Evolutionary conservation across 1,139 yeast genomes (phyloP), one percentile per base, ranked within the genome.

Genomic region (Candida sp.): DNA sequence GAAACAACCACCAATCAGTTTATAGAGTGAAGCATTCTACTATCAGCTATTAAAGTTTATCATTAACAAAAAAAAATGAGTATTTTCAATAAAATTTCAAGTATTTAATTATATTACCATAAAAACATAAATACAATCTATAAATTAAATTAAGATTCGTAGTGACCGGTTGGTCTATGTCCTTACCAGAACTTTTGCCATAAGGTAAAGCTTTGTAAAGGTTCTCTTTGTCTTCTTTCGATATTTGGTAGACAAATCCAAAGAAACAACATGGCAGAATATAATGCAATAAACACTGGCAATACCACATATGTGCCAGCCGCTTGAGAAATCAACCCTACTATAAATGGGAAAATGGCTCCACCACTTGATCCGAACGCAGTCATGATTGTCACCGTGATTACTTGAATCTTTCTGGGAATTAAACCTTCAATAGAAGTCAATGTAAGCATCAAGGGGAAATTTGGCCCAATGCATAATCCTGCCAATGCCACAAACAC

Each of bases 331-430:
- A 77, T 60, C 46, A 79, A 60, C 33, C 85, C 85, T 25, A 77
- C 75, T 21, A 79, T 43, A 50, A 81, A 80, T 11, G 85, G 85
- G 49, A 79, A 70, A 3, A 79, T 52, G 3, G 84, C 83, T 1
- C 84, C 85, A 6, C 85, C 85, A 29, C 80, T 70, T 2, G 81
- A 73, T 1, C 85, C 85, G 58, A 79, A 78, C 0, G 84, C 84
- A 0, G 84, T 75, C 53, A 71, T 71, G 32, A 81, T 70, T 1
- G 84, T 79, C 43, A 80, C 56, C 0, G 82, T 69, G 35, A 77
- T 71, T 35, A 77, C 74, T 49, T 76, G 81, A 42, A 79, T 77
- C 54, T 74, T 78, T 47, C 83, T 58, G 1, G 84, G 84, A 34
- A 79, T 55, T 39, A 79, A 63, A 45, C 66, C 65, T 8, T 42